Conservation (phyloP, 2,329 filamentous ascomycete species). For the Fusarium sp. region DNA sequence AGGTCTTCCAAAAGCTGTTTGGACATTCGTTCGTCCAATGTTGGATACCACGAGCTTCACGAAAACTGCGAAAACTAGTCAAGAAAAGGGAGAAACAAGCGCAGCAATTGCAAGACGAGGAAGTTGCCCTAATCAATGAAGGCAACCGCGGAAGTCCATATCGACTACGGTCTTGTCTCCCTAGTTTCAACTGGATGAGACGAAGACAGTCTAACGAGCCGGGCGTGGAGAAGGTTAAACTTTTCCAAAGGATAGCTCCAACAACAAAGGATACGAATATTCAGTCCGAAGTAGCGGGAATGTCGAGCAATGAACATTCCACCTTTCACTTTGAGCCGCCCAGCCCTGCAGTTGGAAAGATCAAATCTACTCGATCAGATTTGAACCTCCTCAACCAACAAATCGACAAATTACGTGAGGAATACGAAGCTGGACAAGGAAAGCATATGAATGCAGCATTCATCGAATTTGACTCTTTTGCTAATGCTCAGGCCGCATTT, state of each 20-base stretch:
- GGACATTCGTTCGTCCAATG: neutral
- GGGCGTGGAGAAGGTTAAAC: neutral
- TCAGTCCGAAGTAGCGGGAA: fast-evolving
- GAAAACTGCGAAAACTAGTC: neutral
- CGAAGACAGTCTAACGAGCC: fast-evolving
- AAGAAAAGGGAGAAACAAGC: neutral
- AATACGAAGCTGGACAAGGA: neutral
- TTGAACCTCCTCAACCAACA: neutral
- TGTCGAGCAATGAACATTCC: fast-evolving
- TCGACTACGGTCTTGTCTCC: no score
- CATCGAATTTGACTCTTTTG: fast-evolving
- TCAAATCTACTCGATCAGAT: neutral
- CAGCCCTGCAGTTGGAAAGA: fast-evolving
- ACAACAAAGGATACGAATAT: fast-evolving
- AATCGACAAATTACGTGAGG: fast-evolving
- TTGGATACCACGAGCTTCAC: neutral
- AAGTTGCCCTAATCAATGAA: neutral
- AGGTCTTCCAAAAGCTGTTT: neutral
- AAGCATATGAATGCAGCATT: neutral
- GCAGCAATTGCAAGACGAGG: neutral
- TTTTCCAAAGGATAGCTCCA: fast-evolving
- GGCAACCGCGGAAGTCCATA: fast-evolving
- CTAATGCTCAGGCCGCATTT: neutral
- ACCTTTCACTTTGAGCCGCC: fast-evolving
- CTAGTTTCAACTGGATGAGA: neutral